Base-by-base conservation (phyloP, 2,329 filamentous ascomycete genomes). In the Aureobasidium subglaciale region DNA sequence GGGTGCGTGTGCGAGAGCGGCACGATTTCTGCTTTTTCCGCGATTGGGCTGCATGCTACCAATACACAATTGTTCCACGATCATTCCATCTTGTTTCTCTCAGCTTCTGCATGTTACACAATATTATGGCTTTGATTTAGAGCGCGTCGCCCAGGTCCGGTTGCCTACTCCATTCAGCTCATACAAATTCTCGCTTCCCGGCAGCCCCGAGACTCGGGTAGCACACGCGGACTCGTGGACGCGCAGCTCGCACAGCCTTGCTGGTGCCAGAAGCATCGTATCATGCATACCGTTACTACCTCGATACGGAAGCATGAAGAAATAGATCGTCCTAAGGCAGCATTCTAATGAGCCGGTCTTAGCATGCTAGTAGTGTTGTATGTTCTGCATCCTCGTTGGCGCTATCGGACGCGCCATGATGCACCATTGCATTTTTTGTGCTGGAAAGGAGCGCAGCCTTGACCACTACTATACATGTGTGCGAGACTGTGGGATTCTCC, bases 11-110 rank as follows among this genome's bases (percentile, higher is more conserved):
- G 25, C 10, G 7, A 30, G 48, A 30, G 48, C 48, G 15, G 48
- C 48, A 38, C 34, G 15, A 50, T 52, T 29, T 52, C n/a, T 52
- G 48, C 34, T 52, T 52, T 52, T 52, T 52, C 35, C 16, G 24
- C 34, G 48, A 52, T 52, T 11, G 13, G 18, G 11, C 48, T 18
- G 18, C 35, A 32, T 20, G 15, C 41, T 40, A 13, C 24, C 16
- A 52, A 32, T 35, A 52, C 22, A 52, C 48, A 30, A 13, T 20
- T n/a, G 10, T 52, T 52, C 35, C 34, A 40, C 24, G 48, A 32
- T 32, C 35, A 30, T 52, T 41, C 35, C 15, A 32, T 52, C 18
- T 9, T 6, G 35, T 5, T 52, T 41, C 35, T 41, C 22, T 29
- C 34, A 10, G 16, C 15, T 40, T 38, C 46, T 27, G 32, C 20